Conservation (phyloP, 1,284 basidiomycete species). For the Xerocomus nothofagi region DNA sequence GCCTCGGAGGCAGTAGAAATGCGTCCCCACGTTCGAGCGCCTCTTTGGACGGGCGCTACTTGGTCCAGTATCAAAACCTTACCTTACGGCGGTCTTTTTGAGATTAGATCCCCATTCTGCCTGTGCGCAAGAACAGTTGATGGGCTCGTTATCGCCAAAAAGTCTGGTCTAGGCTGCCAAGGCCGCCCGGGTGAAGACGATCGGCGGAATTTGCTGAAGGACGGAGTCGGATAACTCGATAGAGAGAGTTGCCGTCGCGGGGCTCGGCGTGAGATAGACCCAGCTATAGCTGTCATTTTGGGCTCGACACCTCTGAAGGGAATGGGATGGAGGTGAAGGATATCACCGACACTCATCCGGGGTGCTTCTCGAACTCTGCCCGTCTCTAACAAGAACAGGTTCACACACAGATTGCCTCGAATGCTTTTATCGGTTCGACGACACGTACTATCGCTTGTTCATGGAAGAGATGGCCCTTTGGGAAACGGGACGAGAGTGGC, state of each 20-base stretch:
- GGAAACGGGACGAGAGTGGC: neutral
- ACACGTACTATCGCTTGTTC: neutral
- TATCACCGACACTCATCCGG: neutral
- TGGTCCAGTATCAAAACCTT: neutral
- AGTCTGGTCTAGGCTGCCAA: no score
- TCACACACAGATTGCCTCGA: neutral
- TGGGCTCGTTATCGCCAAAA: neutral
- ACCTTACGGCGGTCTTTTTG: neutral
- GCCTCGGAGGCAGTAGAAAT: neutral
- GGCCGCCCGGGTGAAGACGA: no score
- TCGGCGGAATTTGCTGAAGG: no score
- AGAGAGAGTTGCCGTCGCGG: no score
- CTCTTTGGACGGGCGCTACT: neutral
- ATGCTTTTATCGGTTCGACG: no score
- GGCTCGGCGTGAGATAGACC: no score
- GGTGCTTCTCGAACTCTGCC: neutral
- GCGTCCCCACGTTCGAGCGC: no score
- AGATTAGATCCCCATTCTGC: neutral
- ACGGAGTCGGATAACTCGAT: no score
- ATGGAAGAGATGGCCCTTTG: neutral
- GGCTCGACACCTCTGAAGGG: neutral
- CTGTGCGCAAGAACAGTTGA: neutral
- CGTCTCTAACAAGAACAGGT: neutral
- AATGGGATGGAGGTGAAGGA: neutral
- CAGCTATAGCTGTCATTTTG: neutral